phyloP scores from a whole-genome alignment of 2,329 filamentous ascomycete species.

The Alternaria triticimaculans region DNA sequence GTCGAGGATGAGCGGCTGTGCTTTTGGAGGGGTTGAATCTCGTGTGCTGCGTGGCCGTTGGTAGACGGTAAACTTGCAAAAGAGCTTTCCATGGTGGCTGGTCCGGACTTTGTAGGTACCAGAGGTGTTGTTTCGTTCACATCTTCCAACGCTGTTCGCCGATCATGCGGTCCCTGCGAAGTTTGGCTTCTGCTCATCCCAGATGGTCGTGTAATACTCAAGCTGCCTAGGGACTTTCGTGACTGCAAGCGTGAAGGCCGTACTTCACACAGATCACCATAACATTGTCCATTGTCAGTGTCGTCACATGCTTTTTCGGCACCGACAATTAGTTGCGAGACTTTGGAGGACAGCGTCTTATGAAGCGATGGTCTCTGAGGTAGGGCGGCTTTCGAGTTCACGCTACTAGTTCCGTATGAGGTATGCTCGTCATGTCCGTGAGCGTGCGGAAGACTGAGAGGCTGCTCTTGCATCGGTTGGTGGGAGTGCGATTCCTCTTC shows the following conservation, averaged over 20 bases:
- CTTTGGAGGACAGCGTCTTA: slow-evolving; percentile 49
- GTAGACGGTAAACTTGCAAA: slow-evolving; percentile 20
- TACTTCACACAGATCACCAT: slow-evolving; percentile 60
- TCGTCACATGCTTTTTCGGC: slow-evolving; percentile 60
- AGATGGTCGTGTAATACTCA: slow-evolving; percentile 20
- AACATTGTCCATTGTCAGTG: slow-evolving; percentile 64
- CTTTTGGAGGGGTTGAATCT: slow-evolving; percentile 14
- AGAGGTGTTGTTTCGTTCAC: slow-evolving; percentile 35
- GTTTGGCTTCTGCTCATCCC: slow-evolving; percentile 34
- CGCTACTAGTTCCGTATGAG: slow-evolving; percentile 27
- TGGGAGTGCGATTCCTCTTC: slow-evolving; percentile 25
- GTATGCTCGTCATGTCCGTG: slow-evolving; percentile 23
- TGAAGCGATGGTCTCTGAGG: slow-evolving; percentile 50
- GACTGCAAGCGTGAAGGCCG: slow-evolving; percentile 38
- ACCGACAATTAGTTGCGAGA: slow-evolving; percentile 59
- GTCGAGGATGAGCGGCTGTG: slow-evolving; percentile 21
- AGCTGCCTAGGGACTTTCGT: slow-evolving; percentile 26
- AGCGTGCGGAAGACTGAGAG: slow-evolving; percentile 10
- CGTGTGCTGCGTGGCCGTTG: slow-evolving; percentile 15
- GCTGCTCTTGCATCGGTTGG: slow-evolving; percentile 32
- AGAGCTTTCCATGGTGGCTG: slow-evolving; percentile 32
- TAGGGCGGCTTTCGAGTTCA: slow-evolving; percentile 8
- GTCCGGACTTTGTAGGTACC: slow-evolving; percentile 31
- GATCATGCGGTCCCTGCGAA: slow-evolving; percentile 32
- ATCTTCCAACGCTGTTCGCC: slow-evolving; percentile 38